phyloP scores from a whole-genome alignment of 2,329 filamentous ascomycete genomes.

The Ophiobolus disseminans region DNA sequence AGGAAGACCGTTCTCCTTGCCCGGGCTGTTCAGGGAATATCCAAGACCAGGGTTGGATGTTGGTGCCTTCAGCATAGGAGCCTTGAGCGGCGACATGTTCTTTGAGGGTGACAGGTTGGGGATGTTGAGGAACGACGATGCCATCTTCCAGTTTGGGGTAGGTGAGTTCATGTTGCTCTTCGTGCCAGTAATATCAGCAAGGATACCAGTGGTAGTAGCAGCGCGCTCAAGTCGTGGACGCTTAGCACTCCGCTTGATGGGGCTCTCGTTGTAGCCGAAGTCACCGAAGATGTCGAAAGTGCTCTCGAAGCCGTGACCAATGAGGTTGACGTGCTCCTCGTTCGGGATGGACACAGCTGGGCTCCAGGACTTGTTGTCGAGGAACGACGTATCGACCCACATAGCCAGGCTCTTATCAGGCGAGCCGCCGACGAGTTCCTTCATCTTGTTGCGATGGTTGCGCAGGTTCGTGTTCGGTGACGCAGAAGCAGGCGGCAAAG shows the following conservation, averaged over 20 bases:
- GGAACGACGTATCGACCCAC: conserved; percentile 60
- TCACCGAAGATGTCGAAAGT: conserved; percentile 69
- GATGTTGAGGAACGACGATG: conserved; percentile 47
- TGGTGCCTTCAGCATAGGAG: conserved; percentile 35
- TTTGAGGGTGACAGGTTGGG: conserved; percentile 44
- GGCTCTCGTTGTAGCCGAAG: conserved; percentile 64
- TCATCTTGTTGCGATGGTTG: conserved; percentile 84
- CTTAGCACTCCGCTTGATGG: conserved; percentile 67
- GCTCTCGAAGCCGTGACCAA: conserved; percentile 55
- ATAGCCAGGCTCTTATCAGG: conserved; percentile 66
- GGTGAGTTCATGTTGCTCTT: conserved; percentile 55
- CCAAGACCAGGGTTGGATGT: conserved; percentile 32
- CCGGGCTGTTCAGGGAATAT: conserved; percentile 22
- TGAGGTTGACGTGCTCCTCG: conserved; percentile 62
- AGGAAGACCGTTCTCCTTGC: conserved; percentile 31
- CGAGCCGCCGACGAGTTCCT: conserved; percentile 76
- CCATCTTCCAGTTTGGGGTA: conserved; percentile 45
- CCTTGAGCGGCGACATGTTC: conserved; percentile 41
- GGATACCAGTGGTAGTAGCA: conserved; percentile 65
- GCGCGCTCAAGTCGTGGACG: conserved; percentile 69
- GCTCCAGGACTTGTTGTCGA: conserved; percentile 60
- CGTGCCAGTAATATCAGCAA: conserved; percentile 66
- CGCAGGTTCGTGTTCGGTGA: conserved; percentile 93
- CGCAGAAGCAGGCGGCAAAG: conserved; percentile 73
- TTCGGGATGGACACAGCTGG: conserved; percentile 70